A percentile compares a stretch with the other conserved stretches of the same genome.
Evolutionary conservation across 1,139 yeast genomes (phyloP).

Genomic region (Candida glucosophila): DNA sequence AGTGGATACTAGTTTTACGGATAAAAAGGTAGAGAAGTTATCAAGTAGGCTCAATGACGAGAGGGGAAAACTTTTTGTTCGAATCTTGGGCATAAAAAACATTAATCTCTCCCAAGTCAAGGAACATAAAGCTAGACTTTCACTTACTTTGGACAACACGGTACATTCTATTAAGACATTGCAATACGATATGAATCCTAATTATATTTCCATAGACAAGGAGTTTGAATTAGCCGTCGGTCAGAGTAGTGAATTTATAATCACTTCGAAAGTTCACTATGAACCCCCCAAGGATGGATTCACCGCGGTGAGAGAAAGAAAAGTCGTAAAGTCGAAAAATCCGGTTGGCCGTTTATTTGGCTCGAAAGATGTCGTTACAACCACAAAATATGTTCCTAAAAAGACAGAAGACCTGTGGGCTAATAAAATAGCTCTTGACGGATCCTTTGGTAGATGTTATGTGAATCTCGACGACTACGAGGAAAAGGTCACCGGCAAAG

Average conservation of each 20-base stretch:
- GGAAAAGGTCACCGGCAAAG: slow-evolving; percentile 43
- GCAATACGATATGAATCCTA: slow-evolving; percentile 37
- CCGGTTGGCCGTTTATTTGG: slow-evolving; percentile 41
- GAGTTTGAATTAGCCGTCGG: slow-evolving; percentile 80
- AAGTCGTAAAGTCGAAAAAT: slow-evolving; percentile 38
- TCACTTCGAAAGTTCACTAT: slow-evolving; percentile 67
- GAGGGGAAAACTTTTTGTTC: slow-evolving; percentile 66
- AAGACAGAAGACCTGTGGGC: slow-evolving; percentile 49
- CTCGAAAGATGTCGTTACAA: slow-evolving; percentile 37
- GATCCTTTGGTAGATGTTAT: slow-evolving; percentile 76
- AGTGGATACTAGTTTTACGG: too few relatives aligned
- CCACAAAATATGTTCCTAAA: slow-evolving; percentile 48
- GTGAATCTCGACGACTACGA: slow-evolving; percentile 57
- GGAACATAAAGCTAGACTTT: slow-evolving; percentile 53
- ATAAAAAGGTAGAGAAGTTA: too few relatives aligned
- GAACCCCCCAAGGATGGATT: slow-evolving; percentile 45
- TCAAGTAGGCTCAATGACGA: too few relatives aligned
- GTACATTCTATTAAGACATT: slow-evolving; percentile 79
- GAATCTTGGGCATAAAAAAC: slow-evolving; percentile 51
- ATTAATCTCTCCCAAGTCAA: slow-evolving; percentile 50
- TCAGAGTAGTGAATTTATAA: slow-evolving; percentile 54
- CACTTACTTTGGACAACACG: slow-evolving; percentile 79
- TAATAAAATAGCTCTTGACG: slow-evolving; percentile 64
- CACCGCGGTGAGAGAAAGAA: slow-evolving; percentile 51
- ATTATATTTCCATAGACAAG: slow-evolving; percentile 48